Percentiles rank a stretch among this genome's conserved stretches.
Conservation (phyloP, 495 filamentous ascomycete genomes). For the Neurospora africana region DNA sequence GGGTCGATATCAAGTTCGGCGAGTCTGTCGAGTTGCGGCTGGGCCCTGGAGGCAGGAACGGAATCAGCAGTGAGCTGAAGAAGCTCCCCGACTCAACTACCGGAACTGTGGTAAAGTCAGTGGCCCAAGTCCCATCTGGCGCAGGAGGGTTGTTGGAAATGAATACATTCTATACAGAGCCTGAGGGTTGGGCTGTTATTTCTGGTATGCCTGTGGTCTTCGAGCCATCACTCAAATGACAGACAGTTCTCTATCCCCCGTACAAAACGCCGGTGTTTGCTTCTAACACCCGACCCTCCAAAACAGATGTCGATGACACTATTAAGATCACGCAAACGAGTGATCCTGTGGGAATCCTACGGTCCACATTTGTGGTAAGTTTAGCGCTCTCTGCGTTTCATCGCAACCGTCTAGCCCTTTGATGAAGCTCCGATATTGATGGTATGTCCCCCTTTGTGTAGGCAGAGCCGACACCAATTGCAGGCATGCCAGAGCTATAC, state of each 20-base stretch:
- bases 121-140: slow-evolving; percentile 37
- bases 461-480: slow-evolving; percentile 49
- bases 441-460: slow-evolving; percentile 4
- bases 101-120: slow-evolving; percentile 32
- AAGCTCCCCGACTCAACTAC: slow-evolving; percentile 27
- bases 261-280: background rate
- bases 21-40: slow-evolving; percentile 44
- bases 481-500: slow-evolving; percentile 82
- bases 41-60: slow-evolving; percentile 59
- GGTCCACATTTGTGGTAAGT: slow-evolving; percentile 66
- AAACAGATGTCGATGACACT: slow-evolving; percentile 80
- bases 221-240: background rate
- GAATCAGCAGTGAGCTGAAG: slow-evolving; percentile 54
- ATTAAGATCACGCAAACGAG: slow-evolving; percentile 85
- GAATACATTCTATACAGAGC: slow-evolving; percentile 61
- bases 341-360: slow-evolving; percentile 65
- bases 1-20: slow-evolving; percentile 43
- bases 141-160: slow-evolving; percentile 39
- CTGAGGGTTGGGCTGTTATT: slow-evolving; percentile 78
- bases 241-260: background rate
- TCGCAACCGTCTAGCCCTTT: background rate
- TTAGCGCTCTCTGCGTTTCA: background rate
- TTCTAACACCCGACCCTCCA: background rate
- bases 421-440: background rate
- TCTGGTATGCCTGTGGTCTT: slow-evolving; percentile 40